These are phyloP conservation scores for Pyrrhoderma lamaoense DNA, from an alignment of 1,284 basidiomycete genomes.

Conservation along the genomic window DNA sequence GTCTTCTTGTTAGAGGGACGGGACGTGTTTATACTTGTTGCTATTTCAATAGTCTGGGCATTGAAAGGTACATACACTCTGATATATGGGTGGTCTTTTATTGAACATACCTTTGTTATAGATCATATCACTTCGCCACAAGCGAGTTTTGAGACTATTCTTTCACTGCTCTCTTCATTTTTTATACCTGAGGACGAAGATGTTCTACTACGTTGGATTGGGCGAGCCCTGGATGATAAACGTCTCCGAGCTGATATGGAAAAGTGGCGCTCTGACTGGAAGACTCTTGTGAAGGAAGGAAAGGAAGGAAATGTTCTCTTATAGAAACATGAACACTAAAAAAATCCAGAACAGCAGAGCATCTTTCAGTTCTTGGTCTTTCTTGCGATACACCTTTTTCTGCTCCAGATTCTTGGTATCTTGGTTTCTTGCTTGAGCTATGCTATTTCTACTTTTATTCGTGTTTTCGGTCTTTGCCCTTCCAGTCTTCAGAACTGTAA, in stretches of 20 bases:
- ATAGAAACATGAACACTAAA: conserved; percentile 30
- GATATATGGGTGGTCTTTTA: no score
- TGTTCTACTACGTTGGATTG: conserved; percentile 72
- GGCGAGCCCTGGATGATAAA: conserved; percentile 61
- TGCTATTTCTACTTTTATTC: no score
- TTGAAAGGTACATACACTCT: conserved; percentile 55
- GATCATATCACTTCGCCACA: conserved; percentile 68
- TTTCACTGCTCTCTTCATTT: conserved; percentile 84
- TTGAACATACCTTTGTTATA: conserved; percentile 25
- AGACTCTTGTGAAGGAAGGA: conserved; percentile 54
- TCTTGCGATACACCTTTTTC: no score
- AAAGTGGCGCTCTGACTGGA: conserved; percentile 70
- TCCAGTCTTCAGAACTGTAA: no score
- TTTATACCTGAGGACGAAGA: conserved; percentile 89
- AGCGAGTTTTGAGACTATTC: conserved; percentile 87
- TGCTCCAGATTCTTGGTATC: no score
- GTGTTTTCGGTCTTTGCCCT: not conserved
- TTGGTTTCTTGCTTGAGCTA: no score
- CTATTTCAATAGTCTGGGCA: conserved; percentile 85
- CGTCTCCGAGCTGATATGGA: conserved; percentile 65
- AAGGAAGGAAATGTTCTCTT: conserved; percentile 59
- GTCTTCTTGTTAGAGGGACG: conserved; percentile 85
- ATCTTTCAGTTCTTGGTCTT: no score
- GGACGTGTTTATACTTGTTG: conserved; percentile 81
- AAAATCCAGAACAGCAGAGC: no score